phyloP scores from a whole-genome alignment of 495 filamentous ascomycete species.

The Annulohypoxylon moriforme region DNA sequence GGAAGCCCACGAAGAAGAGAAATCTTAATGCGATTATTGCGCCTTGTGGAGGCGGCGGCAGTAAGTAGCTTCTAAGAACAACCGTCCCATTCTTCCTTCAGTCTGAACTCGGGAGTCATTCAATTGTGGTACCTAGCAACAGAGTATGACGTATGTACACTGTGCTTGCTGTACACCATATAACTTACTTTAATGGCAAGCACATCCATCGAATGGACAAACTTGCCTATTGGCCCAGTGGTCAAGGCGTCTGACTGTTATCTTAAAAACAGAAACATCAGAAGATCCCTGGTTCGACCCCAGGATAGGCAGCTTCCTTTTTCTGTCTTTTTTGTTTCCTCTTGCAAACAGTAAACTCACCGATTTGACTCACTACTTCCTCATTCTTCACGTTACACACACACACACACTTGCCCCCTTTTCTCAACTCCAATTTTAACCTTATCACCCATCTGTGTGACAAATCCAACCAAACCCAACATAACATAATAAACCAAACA shows the following conservation, averaged over 20 bases:
- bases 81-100: neutral
- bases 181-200: neutral
- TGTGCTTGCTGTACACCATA: neutral
- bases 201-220: neutral
- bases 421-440: neutral
- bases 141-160: neutral
- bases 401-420: too few species aligned
- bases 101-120: neutral
- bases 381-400: neutral
- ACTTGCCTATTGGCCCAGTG: slow-evolving; percentile 21
- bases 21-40: slow-evolving; percentile 82
- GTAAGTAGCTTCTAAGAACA: slow-evolving; percentile 18
- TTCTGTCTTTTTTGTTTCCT: neutral
- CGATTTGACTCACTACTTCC: neutral
- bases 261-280: slow-evolving; percentile 8
- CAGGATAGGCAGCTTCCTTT: slow-evolving; percentile 15
- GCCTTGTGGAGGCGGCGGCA: slow-evolving; percentile 87
- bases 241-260: slow-evolving; percentile 35
- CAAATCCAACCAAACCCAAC: neutral
- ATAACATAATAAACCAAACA: neutral
- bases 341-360: too few species aligned
- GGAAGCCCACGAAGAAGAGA: slow-evolving; percentile 27
- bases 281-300: slow-evolving; percentile 31
- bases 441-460: neutral
- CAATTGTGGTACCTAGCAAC: neutral